Evolutionary conservation across 768 basidiomycete species (phyloP).

Genomic region (Cystofilobasidium ferigula): DNA sequence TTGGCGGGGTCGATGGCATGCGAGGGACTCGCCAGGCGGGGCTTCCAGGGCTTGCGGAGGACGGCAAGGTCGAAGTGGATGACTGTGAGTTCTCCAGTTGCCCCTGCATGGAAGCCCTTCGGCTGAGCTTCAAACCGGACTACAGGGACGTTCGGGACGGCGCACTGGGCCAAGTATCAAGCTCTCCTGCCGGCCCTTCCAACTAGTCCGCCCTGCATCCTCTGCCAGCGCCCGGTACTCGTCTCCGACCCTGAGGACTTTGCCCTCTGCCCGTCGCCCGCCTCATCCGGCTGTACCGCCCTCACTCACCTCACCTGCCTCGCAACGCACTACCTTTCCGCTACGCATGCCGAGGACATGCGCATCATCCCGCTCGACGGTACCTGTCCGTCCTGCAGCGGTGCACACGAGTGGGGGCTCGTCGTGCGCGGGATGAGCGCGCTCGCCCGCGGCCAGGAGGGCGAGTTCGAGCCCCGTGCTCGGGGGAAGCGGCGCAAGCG

Average conservation of each 20-base stretch:
- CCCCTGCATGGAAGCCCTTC: too few species aligned
- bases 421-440: conserved; percentile 16
- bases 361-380: not conserved
- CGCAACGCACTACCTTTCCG: conserved; percentile 4
- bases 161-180: not conserved
- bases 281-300: not conserved
- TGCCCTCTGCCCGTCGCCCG: not conserved
- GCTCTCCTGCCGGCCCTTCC: not conserved
- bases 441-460: conserved; percentile 11
- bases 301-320: conserved; percentile 15
- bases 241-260: conserved; percentile 4
- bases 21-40: conserved; percentile 26
- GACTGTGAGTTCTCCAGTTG: too few species aligned
- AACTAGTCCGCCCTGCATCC: not conserved
- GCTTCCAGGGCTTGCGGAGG: conserved; percentile 17
- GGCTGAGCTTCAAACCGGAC: too few species aligned
- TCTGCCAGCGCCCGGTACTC: conserved; percentile 3
- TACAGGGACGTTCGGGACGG: not conserved
- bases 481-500: not conserved
- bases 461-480: not conserved
- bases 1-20: conserved; percentile 34
- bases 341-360: not conserved
- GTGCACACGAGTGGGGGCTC: conserved; percentile 16
- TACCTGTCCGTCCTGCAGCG: not conserved
- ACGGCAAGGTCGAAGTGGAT: conserved; percentile 35